Conservation (phyloP, 495 filamentous ascomycete genomes). For the Cryomyces minteri region DNA sequence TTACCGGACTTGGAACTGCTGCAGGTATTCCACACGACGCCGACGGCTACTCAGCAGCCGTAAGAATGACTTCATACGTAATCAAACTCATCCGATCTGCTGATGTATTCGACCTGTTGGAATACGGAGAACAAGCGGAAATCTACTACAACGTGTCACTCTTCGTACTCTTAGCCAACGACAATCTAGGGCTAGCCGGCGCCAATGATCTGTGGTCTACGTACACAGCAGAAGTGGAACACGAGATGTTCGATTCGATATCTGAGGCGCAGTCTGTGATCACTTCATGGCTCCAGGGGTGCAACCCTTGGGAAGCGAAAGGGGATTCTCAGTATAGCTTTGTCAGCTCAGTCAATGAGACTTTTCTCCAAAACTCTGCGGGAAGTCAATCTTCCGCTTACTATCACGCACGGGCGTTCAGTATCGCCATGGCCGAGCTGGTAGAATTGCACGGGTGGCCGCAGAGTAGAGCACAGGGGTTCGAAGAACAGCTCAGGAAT, state of each 20-base stretch:
- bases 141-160: conserved; percentile 30
- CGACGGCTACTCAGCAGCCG: conserved; percentile 47
- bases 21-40: conserved; percentile 35
- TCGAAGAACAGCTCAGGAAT: background rate
- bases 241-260: conserved; percentile 42
- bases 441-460: conserved; percentile 10
- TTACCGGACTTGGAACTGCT: background rate
- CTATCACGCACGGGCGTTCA: conserved; percentile 5
- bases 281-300: background rate
- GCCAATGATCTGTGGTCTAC: conserved; percentile 36
- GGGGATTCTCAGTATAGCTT: background rate
- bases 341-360: background rate
- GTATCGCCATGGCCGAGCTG: conserved; percentile 2
- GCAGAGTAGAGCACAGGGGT: background rate
- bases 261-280: conserved; percentile 18
- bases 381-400: conserved; percentile 2
- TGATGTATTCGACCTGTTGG: conserved; percentile 6
- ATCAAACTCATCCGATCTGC: conserved; percentile 29
- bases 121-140: conserved; percentile 1
- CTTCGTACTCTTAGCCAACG: conserved; percentile 38
- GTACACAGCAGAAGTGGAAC: conserved; percentile 29
- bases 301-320: background rate
- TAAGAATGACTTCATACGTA: conserved; percentile 55
- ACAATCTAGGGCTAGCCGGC: conserved; percentile 39
- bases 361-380: background rate